Evolutionary conservation across 2,329 filamentous ascomycete species (phyloP).

Genomic region (Daldinia sp.): DNA sequence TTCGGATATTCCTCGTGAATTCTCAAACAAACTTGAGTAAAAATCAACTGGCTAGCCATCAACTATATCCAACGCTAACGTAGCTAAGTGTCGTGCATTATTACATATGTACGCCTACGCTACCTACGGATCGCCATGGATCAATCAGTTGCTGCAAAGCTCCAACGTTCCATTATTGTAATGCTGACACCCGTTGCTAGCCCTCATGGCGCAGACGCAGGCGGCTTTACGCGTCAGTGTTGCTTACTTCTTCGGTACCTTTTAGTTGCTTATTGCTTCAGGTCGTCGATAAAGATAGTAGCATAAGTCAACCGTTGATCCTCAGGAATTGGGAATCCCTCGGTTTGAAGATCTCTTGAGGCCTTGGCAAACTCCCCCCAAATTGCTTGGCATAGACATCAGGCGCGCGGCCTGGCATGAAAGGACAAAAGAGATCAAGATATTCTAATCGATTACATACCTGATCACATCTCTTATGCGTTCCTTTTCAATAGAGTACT

Average conservation of each 20-base stretch:
- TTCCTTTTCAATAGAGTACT: background rate
- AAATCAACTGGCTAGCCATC: background rate
- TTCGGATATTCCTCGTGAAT: slow-evolving; percentile 17
- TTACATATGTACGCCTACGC: background rate
- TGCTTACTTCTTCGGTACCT: no score
- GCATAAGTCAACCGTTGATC: slow-evolving; percentile 7
- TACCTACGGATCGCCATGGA: no score
- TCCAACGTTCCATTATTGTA: no score
- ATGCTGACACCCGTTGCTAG: background rate
- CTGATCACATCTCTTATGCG: background rate
- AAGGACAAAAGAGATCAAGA: slow-evolving; percentile 7
- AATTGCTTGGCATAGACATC: slow-evolving; percentile 28
- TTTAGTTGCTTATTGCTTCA: background rate
- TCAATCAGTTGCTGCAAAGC: background rate
- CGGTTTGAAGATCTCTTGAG: slow-evolving; percentile 32
- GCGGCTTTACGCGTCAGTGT: slow-evolving; percentile 15
- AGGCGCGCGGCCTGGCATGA: background rate
- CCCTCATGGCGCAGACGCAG: background rate
- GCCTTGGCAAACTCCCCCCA: slow-evolving; percentile 26
- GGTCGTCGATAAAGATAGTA: slow-evolving; percentile 10
- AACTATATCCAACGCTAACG: background rate
- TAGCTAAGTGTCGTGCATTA: background rate
- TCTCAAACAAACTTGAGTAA: background rate
- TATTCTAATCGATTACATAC: slow-evolving; percentile 16
- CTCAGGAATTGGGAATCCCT: slow-evolving; percentile 14